Conservation (phyloP, 2,329 filamentous ascomycete species). For the Chrysoporthe puriensis region DNA sequence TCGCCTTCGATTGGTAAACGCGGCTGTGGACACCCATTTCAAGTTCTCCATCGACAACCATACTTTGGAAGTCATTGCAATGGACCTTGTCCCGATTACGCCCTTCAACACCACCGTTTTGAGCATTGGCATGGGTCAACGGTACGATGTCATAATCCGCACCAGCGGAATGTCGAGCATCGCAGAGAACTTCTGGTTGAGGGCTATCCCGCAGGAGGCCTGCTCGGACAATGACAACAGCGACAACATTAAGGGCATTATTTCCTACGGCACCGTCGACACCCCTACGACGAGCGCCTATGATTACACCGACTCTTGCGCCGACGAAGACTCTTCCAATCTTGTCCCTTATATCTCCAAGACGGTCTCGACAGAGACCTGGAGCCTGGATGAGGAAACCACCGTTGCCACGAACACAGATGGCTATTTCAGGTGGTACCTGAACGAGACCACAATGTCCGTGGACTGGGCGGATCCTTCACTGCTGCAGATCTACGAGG, state of each 20-base stretch:
- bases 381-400: constrained; percentile 37
- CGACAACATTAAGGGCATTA: constrained; percentile 52
- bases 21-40: constrained; percentile 24
- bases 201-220: constrained; percentile 46
- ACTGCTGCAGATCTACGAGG: constrained; percentile 37
- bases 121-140: constrained; percentile 53
- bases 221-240: constrained; percentile 46
- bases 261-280: constrained; percentile 44
- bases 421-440: constrained; percentile 50
- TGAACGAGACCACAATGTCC: constrained; percentile 51
- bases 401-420: constrained; percentile 34
- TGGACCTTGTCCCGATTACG: constrained; percentile 50
- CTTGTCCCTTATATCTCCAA: constrained; percentile 41
- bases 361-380: constrained; percentile 37
- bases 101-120: constrained; percentile 53
- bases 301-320: constrained; percentile 35
- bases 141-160: constrained; percentile 51
- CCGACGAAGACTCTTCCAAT: constrained; percentile 40
- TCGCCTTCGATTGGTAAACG: constrained; percentile 26
- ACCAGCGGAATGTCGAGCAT: constrained; percentile 35
- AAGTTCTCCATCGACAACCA: constrained; percentile 50
- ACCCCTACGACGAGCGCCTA: constrained; percentile 27
- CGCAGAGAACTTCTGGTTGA: constrained; percentile 52
- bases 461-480: constrained; percentile 54
- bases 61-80: constrained; percentile 49